phyloP scores from a whole-genome alignment of 2,329 filamentous ascomycete genomes.

The Colletotrichum chrysophilum region DNA sequence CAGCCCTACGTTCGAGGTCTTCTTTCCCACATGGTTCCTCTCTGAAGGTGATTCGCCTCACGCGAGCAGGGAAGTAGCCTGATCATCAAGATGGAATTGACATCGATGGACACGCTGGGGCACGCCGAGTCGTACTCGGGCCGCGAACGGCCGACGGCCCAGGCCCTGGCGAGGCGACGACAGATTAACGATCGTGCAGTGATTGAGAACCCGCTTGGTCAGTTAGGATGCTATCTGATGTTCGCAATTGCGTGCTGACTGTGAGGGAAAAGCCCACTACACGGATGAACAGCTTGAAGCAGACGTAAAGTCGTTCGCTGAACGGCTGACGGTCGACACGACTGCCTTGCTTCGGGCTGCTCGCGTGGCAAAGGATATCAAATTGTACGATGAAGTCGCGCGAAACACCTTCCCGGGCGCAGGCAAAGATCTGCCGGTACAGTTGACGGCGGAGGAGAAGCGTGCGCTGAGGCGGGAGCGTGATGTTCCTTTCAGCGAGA shows the following conservation, averaged over 20 bases:
- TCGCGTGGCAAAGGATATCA: slow-evolving; percentile 44
- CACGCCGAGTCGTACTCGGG: slow-evolving; percentile 16
- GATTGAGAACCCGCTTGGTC: slow-evolving; percentile 42
- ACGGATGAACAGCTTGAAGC: slow-evolving; percentile 40
- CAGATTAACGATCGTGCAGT: slow-evolving; percentile 36
- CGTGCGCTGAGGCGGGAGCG: slow-evolving; percentile 39
- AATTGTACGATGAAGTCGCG: slow-evolving; percentile 42
- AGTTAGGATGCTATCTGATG: not conserved
- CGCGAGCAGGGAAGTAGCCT: not conserved
- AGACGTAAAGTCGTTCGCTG: slow-evolving; percentile 38
- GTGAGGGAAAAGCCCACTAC: slow-evolving; percentile 34
- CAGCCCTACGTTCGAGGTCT: not conserved
- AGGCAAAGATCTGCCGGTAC: slow-evolving; percentile 32
- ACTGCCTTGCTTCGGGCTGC: slow-evolving; percentile 40
- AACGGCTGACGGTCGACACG: slow-evolving; percentile 33
- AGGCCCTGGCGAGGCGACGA: slow-evolving; percentile 31
- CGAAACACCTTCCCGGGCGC: slow-evolving; percentile 27
- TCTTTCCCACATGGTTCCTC: not conserved
- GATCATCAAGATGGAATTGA: not conserved
- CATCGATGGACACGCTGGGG: not conserved
- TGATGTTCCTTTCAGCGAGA: slow-evolving; percentile 43
- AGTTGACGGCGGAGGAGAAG: slow-evolving; percentile 39
- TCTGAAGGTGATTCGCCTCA: not conserved
- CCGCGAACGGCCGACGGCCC: slow-evolving; percentile 23
- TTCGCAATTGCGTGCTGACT: not conserved